phyloP scores from a whole-genome alignment of 495 filamentous ascomycete species.

The Parachaetomium inaequale region DNA sequence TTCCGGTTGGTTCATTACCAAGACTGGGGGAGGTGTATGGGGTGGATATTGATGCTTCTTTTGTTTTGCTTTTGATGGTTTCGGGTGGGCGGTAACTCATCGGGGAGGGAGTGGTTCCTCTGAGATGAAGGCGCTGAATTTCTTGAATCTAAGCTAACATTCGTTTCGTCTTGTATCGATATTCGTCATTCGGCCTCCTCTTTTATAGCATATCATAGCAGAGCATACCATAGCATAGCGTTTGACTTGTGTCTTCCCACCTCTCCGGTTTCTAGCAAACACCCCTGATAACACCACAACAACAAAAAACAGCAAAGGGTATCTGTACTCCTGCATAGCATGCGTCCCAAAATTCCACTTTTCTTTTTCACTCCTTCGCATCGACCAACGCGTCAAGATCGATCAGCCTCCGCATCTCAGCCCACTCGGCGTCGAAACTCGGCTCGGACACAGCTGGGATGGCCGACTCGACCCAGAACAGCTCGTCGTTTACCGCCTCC shows the following conservation, averaged over 20 bases:
- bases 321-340: slow-evolving; percentile 13
- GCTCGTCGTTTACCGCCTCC: slow-evolving; percentile 3
- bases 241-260: neutral
- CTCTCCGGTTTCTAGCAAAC: neutral
- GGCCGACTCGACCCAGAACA: slow-evolving; percentile 16
- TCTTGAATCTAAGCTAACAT: no score
- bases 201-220: neutral
- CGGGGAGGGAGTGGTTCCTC: no score
- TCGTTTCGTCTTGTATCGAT: neutral
- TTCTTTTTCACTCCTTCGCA: slow-evolving; percentile 8
- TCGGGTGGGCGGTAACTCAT: no score
- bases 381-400: slow-evolving; percentile 26
- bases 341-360: neutral
- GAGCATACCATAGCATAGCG: neutral
- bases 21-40: no score
- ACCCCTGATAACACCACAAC: neutral
- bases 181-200: neutral
- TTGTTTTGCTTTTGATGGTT: no score
- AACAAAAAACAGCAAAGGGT: slow-evolving; percentile 15
- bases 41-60: no score
- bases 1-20: no score
- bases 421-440: slow-evolving; percentile 33
- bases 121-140: no score
- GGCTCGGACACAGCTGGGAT: slow-evolving; percentile 12
- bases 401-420: slow-evolving; percentile 39